A percentile compares a stretch with the other conserved stretches of the same genome.
phyloP scores from a whole-genome alignment of 2,329 filamentous ascomycete genomes.

The Botrytis deweyae region DNA sequence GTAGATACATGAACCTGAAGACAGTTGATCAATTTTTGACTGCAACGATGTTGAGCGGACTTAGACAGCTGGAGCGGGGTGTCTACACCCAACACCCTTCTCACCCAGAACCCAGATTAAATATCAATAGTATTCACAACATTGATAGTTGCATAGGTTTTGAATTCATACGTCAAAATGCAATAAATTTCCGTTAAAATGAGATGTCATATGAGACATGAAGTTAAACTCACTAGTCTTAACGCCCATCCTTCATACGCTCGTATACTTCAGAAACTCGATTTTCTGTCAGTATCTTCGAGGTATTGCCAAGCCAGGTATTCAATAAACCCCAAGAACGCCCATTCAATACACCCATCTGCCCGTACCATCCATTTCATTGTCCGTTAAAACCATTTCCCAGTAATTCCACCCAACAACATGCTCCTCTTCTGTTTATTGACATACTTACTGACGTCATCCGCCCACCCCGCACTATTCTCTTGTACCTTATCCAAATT shows the following conservation, averaged over 20 bases:
- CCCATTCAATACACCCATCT: neutral
- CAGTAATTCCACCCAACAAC: slow-evolving; percentile 67
- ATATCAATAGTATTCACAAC: neutral
- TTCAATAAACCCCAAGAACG: slow-evolving; percentile 14
- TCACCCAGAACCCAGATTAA: neutral
- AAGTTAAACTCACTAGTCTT: neutral
- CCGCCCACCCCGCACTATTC: slow-evolving; percentile 78
- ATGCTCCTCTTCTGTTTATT: slow-evolving; percentile 83
- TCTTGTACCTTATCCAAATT: slow-evolving; percentile 80
- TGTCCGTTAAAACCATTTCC: slow-evolving; percentile 49
- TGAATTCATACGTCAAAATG: neutral
- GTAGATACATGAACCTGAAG: neutral
- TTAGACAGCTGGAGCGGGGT: neutral
- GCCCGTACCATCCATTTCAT: neutral
- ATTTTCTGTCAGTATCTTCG: neutral
- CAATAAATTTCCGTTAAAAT: neutral
- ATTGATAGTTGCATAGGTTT: neutral
- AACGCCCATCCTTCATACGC: neutral
- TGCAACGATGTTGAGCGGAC: neutral
- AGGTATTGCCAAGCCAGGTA: neutral
- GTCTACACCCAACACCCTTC: neutral
- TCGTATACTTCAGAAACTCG: neutral
- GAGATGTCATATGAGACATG: neutral
- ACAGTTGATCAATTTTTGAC: neutral
- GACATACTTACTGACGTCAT: slow-evolving; percentile 86